phyloP scores from a whole-genome alignment of 441 rosid genomes.

The Erysimum cheiri region DNA sequence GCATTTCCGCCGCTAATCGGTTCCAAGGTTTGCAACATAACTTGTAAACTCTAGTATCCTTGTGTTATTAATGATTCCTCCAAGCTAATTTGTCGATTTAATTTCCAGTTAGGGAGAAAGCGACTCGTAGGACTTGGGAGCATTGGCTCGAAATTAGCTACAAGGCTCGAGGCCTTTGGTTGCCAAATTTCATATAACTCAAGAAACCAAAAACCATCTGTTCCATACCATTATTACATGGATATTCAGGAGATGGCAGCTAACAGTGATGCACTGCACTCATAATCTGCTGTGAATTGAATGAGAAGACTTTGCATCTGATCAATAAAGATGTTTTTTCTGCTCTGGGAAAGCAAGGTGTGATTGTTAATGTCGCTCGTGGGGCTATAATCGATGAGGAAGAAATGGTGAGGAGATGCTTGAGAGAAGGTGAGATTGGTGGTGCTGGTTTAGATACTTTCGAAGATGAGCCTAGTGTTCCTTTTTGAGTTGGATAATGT shows the following conservation, averaged over 20 bases:
- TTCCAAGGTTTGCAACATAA: neutral
- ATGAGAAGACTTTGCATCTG: neutral
- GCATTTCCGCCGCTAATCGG: too few species aligned
- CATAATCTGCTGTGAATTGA: neutral
- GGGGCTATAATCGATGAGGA: slow-evolving; percentile 2
- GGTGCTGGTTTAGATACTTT: slow-evolving; percentile 20
- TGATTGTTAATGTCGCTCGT: slow-evolving; percentile 7
- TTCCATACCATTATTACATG: neutral
- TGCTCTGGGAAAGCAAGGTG: slow-evolving; percentile 12
- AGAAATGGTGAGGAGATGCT: slow-evolving; percentile 10
- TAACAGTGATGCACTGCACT: slow-evolving; percentile 7
- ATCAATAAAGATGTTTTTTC: neutral
- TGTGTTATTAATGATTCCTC: too few species aligned
- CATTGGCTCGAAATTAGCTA: neutral
- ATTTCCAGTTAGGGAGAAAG: slow-evolving; percentile 8
- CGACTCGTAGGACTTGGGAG: slow-evolving; percentile 7
- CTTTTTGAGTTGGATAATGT: slow-evolving; percentile 13
- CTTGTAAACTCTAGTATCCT: neutral
- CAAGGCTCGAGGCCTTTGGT: slow-evolving; percentile 15
- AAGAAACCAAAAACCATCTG: neutral
- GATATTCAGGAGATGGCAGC: neutral
- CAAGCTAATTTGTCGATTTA: neutral
- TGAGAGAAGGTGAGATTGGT: slow-evolving; percentile 19
- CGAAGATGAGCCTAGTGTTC: slow-evolving; percentile 13
- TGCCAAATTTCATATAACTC: slow-evolving; percentile 2